Evolutionary conservation across 257 asterid species (phyloP).

Genomic region (Penstemon eatonii): DNA sequence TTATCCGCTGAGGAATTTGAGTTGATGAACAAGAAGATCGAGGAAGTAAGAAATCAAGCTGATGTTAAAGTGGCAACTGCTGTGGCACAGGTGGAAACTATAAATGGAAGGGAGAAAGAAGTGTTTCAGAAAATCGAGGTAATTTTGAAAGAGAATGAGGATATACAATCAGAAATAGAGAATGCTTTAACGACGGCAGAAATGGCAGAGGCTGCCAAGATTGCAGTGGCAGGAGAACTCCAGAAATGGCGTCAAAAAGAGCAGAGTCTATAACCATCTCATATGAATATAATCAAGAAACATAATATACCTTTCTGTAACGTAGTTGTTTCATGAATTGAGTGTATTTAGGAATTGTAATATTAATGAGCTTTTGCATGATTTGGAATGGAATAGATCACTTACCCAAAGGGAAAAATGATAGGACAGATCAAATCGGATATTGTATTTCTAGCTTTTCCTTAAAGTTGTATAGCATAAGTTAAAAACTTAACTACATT

Average conservation of each 20-base stretch:
- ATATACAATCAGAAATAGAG: conserved; percentile 43
- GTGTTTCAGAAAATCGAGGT: conserved; percentile 41
- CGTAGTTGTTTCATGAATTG: conserved; percentile 7
- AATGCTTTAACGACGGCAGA: conserved; percentile 57
- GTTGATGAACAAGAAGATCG: conserved; percentile 46
- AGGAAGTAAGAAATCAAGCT: conserved; percentile 37
- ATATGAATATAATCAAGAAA: conserved; percentile 18
- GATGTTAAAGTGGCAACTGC: conserved; percentile 47
- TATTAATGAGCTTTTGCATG: conserved; percentile 16
- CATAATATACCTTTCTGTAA: conserved; percentile 9
- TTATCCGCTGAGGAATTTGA: conserved; percentile 43
- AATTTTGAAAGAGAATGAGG: conserved; percentile 40
- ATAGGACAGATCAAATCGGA: too few species aligned
- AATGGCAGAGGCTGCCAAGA: conserved; percentile 58
- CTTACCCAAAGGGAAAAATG: background rate
- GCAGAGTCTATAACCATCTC: conserved; percentile 35
- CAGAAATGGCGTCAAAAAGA: conserved; percentile 41
- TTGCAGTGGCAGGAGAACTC: conserved; percentile 51
- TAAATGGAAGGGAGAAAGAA: conserved; percentile 40
- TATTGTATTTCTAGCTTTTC: too few species aligned
- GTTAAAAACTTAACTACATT: too few species aligned
- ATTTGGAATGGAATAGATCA: conserved; percentile 23
- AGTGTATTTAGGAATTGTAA: conserved; percentile 23
- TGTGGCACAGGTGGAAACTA: conserved; percentile 43
- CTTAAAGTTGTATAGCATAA: too few species aligned